phyloP scores from a whole-genome alignment of 2,329 filamentous ascomycete genomes.

The Epichloe elymi region DNA sequence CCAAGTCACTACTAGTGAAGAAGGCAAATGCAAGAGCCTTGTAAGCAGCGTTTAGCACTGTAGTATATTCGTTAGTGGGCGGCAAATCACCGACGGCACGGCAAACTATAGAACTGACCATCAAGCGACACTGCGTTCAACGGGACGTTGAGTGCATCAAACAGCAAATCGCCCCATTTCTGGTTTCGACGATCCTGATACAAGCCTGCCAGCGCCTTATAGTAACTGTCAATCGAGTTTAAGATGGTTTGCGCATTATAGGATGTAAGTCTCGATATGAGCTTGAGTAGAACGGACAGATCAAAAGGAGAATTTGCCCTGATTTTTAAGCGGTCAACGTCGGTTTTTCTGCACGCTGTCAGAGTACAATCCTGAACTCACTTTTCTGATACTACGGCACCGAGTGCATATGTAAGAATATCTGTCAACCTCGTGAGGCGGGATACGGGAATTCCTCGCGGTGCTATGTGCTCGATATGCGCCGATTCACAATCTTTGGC shows the following conservation, averaged over 20 bases:
- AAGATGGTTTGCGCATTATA: constrained; percentile 12
- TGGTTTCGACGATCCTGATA: constrained; percentile 15
- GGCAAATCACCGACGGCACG: not conserved
- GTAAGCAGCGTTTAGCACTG: constrained; percentile 15
- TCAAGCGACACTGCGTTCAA: constrained; percentile 10
- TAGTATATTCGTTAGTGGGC: not conserved
- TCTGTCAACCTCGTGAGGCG: constrained; percentile 22
- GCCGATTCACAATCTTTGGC: constrained; percentile 27
- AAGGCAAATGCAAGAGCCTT: constrained; percentile 25
- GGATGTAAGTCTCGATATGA: constrained; percentile 19
- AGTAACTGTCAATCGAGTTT: constrained; percentile 23
- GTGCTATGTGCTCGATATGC: constrained; percentile 23
- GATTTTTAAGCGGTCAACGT: not conserved
- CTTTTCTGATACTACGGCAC: constrained; percentile 11
- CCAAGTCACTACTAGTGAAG: constrained; percentile 23
- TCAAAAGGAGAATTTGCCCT: constrained; percentile 1
- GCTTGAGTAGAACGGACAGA: constrained; percentile 20
- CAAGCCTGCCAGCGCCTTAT: constrained; percentile 24
- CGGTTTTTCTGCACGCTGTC: not conserved
- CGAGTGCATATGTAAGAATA: constrained; percentile 24
- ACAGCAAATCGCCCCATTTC: constrained; percentile 12
- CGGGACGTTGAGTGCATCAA: constrained; percentile 17
- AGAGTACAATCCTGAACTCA: constrained; percentile 8
- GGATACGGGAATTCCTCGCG: constrained; percentile 15
- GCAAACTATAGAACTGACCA: constrained; percentile 9